phyloP scores from a whole-genome alignment of 1,284 basidiomycete genomes.

The Thecaphora thlaspeos region DNA sequence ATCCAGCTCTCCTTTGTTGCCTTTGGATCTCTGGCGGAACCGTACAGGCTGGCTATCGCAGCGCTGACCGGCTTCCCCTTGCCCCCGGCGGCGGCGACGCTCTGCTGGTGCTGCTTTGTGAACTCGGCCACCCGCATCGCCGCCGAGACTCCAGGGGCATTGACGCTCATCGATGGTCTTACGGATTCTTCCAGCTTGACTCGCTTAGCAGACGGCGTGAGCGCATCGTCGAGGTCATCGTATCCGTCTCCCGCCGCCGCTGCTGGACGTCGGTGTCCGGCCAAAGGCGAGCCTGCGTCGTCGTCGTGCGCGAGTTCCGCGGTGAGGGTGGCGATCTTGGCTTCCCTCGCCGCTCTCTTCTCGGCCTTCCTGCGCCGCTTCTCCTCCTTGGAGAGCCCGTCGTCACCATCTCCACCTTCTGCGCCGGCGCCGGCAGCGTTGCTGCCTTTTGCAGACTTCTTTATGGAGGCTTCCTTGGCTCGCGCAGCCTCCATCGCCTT shows the following conservation, averaged over 20 bases:
- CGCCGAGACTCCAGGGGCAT: neutral
- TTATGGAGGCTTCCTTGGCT: constrained; percentile 10
- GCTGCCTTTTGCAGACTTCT: constrained; percentile 5
- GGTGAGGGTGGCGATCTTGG: constrained; percentile 11
- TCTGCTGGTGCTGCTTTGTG: neutral
- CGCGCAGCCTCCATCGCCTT: constrained; percentile 24
- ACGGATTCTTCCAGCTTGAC: neutral
- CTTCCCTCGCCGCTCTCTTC: constrained; percentile 10
- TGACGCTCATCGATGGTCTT: neutral
- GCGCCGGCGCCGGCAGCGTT: neutral
- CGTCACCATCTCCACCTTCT: neutral
- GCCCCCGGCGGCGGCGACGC: neutral
- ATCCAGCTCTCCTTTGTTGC: constrained; percentile 8
- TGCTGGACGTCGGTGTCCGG: no score
- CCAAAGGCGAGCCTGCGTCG: no score
- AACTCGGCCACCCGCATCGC: constrained; percentile 2
- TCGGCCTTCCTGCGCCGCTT: constrained; percentile 20
- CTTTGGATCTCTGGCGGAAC: constrained; percentile 1
- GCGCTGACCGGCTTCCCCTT: constrained; percentile 2
- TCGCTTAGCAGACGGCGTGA: constrained; percentile 1
- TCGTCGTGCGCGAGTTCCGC: constrained; percentile 20
- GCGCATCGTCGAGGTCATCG: neutral
- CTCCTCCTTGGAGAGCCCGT: constrained; percentile 2
- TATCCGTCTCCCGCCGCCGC: no score
- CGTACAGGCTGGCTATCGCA: constrained; percentile 6